Conservation (phyloP, 306 rosid species). For the Dalbergia cochinchinensis region DNA sequence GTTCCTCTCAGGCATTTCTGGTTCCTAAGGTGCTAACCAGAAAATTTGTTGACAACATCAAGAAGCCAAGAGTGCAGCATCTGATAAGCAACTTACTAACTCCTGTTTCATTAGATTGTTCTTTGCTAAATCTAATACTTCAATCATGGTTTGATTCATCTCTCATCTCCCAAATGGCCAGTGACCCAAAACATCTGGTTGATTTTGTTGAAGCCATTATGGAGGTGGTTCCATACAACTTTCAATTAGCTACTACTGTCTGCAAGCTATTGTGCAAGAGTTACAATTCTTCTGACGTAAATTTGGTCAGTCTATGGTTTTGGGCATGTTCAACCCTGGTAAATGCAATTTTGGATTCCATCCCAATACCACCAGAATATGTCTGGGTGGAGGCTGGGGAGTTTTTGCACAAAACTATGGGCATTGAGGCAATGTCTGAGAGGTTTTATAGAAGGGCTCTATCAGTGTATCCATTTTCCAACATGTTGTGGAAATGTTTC, state of each 20-base stretch:
- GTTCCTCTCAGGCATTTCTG: slow-evolving; percentile 50
- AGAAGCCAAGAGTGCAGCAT: slow-evolving; percentile 79
- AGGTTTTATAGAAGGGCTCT: slow-evolving; percentile 76
- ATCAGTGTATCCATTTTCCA: slow-evolving; percentile 79
- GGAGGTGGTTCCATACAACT: slow-evolving; percentile 80
- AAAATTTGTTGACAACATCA: slow-evolving; percentile 65
- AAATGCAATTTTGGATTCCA: slow-evolving; percentile 68
- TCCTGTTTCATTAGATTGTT: slow-evolving; percentile 70
- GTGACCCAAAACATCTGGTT: slow-evolving; percentile 72
- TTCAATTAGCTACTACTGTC: slow-evolving; percentile 67
- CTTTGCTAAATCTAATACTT: slow-evolving; percentile 72
- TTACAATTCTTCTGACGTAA: slow-evolving; percentile 45
- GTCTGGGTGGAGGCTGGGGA: slow-evolving; percentile 87
- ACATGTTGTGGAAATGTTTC: slow-evolving; percentile 73
- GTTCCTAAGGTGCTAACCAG: slow-evolving; percentile 66
- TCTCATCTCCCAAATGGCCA: slow-evolving; percentile 65
- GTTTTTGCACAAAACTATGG: slow-evolving; percentile 59
- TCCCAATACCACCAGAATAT: slow-evolving; percentile 85
- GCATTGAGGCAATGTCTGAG: slow-evolving; percentile 61
- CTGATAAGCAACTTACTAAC: slow-evolving; percentile 62
- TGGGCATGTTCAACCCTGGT: slow-evolving; percentile 92
- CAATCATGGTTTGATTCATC: slow-evolving; percentile 83
- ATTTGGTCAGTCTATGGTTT: slow-evolving; percentile 65
- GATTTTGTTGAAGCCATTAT: slow-evolving; percentile 86
- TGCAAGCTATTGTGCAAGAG: slow-evolving; percentile 67